Conservation (phyloP, 768 basidiomycete species). For the Chalciporus pseudorubinellus region DNA sequence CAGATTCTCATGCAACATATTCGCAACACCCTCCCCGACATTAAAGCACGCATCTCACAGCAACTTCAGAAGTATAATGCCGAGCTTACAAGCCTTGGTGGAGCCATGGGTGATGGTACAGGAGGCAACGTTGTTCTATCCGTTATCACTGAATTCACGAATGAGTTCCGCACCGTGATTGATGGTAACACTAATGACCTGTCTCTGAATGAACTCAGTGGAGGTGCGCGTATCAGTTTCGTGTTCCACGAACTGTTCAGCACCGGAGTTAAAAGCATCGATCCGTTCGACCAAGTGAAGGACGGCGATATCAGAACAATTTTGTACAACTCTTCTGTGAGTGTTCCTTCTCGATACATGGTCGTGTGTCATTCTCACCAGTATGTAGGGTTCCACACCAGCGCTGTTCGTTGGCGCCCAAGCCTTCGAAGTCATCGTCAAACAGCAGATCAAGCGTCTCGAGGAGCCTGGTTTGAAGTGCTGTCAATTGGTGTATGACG, state of each 20-base stretch:
- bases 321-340: slow-evolving; percentile 94
- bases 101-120: slow-evolving; percentile 78
- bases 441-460: slow-evolving; percentile 96
- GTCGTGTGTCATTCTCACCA: not conserved
- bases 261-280: slow-evolving; percentile 91
- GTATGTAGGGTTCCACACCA: slow-evolving; percentile 82
- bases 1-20: slow-evolving; percentile 99
- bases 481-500: slow-evolving; percentile 94
- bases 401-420: slow-evolving; percentile 95
- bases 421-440: slow-evolving; percentile 98
- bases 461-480: slow-evolving; percentile 95
- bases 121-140: slow-evolving; percentile 90
- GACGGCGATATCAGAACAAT: slow-evolving; percentile 97
- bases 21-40: slow-evolving; percentile 94
- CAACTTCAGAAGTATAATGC: slow-evolving; percentile 86
- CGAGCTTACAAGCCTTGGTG: slow-evolving; percentile 83
- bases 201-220: slow-evolving; percentile 93
- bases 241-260: slow-evolving; percentile 99
- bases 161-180: slow-evolving; percentile 94
- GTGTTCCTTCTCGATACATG: slow-evolving; percentile 28
- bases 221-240: slow-evolving; percentile 97
- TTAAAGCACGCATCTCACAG: slow-evolving; percentile 91
- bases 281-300: slow-evolving; percentile 98
- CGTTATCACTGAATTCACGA: slow-evolving; percentile 98
- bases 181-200: slow-evolving; percentile 98